Base-by-base conservation (phyloP, 176 grass and related monocot genomes). In the Oryza rufipogon region DNA sequence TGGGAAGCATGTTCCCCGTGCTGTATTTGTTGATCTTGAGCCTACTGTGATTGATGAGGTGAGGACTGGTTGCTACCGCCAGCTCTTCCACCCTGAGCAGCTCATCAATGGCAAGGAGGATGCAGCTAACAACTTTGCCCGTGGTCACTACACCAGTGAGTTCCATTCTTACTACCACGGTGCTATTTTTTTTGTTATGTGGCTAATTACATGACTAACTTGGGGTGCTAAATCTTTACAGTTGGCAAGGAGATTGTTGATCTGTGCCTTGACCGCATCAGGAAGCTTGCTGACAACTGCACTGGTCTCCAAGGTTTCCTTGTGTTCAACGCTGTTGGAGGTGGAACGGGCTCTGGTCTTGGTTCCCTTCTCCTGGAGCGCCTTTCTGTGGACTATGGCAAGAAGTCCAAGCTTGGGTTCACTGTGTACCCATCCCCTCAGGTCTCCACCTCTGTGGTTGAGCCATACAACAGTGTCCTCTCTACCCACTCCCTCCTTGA, bases 71-170 rank as follows among this genome's bases (percentile, higher is more conserved):
- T 77, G 75, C 36, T 92, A 92, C 26, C 90, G 90, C 80, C 90
- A 92, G 75, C 90, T 92, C 44, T 91, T 92, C 83, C 90, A 92
- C 87, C 90, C 90, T 67, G 90, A 92, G 76, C 90, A 92, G 84
- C 90, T 92, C 56, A 92, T 92, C 20, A 92, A 87, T 61, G 90
- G 90, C 80, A 92, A 92, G 80, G 90, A 92, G 87, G 90, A 92
- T 81, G 90, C 90, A 30, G 90, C 90, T 66, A 92, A 92, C 83
- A 92, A 92, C 87, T 92, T 92, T 60, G 90, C 90, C 71, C 87
- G 90, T 84, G 90, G 90, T 82, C 90, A 92, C 65, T 92, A 92
- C 87, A 92, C 90, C 75, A 92, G 90, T 92, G 89, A 89, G 80
- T 80, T 9, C 0, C 9, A 0, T 48, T 4, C 1, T 33, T 0